Evolutionary conservation across 116 monocot species (phyloP).

Genomic region (Zostera marina): DNA sequence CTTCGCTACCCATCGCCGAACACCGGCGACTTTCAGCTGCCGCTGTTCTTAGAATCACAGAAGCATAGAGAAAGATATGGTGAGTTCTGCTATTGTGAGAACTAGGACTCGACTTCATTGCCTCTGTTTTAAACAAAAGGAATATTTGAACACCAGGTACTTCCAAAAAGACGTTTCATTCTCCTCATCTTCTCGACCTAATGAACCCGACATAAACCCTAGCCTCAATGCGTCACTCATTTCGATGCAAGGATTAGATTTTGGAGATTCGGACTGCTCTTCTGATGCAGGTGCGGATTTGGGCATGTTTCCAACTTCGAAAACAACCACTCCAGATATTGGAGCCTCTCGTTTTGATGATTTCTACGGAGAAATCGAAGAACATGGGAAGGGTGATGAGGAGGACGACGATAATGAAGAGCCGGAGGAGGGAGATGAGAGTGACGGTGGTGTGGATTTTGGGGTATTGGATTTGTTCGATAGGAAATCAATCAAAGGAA

Average conservation of each 20-base stretch:
- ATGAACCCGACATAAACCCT: background rate
- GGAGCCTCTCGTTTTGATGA: constrained; percentile 2
- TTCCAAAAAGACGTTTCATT: constrained; percentile 1
- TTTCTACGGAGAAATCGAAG: constrained; percentile 7
- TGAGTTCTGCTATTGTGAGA: background rate
- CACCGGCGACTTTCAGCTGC: too few species aligned
- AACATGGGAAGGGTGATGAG: background rate
- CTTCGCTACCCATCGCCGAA: background rate
- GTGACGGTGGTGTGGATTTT: background rate
- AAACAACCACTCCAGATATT: background rate
- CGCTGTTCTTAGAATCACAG: background rate
- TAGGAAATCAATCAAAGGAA: background rate
- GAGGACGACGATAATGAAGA: background rate
- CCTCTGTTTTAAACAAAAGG: background rate
- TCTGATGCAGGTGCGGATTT: background rate
- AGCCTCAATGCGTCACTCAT: background rate
- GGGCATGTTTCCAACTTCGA: background rate
- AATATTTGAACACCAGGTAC: background rate
- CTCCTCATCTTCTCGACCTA: background rate
- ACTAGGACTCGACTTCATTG: background rate
- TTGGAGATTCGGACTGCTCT: background rate
- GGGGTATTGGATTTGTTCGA: constrained; percentile 4
- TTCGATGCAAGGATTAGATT: background rate
- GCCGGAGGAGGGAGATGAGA: constrained; percentile 3
- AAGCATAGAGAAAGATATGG: background rate